Base-by-base conservation (phyloP, 78 protist genomes). In the Trichosphaerium sp. region DNA sequence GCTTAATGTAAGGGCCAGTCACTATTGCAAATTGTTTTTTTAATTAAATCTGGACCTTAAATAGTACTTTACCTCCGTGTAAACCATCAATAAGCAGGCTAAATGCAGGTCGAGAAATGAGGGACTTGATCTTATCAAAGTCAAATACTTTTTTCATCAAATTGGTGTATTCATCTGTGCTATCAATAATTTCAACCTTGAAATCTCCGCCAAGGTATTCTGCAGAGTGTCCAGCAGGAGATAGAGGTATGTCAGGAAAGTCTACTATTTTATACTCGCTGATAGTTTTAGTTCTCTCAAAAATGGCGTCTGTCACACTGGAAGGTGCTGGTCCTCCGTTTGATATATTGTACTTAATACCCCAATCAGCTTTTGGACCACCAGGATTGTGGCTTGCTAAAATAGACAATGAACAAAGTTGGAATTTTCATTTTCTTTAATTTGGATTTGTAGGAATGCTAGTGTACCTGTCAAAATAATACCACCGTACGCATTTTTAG, bases 381-480 rank as follows among this genome's bases (percentile, higher is more conserved):
- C 99, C 99, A 1, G 99, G 99, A 74, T 96, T 96, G 89, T 96
- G 99, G n/a, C n/a, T n/a, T n/a, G n/a, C n/a, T n/a, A n/a, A n/a
- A n/a, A 23, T 71, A 34, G 3, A 98, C 99, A 1, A 96, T 84
- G 49, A 94, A 81, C 67, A 96, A 83, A 74, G 94, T 39, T 31
- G 85, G 95, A 21, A 93, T 92, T 1, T 32, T n/a, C 5, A 7
- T 23, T 25, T 52, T 3, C 48, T 38, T 14, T 38, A 47, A 28
- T 12, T 60, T n/a, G n/a, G n/a, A n/a, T n/a, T n/a, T n/a, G n/a
- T n/a, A n/a, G n/a, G n/a, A n/a, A n/a, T n/a, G n/a, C 68, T 31
- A 68, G n/a, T 25, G n/a, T n/a, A 61, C 10, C 34, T 61, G 10
- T 61, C 10, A 61, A 32, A 10, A 21, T 39, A 4, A 42, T 35